A percentile compares a stretch with the other conserved stretches of the same genome.
These are phyloP conservation scores for Austroboletus niveus DNA, from an alignment of 1,284 basidiomycete species.

Conservation along the genomic window DNA sequence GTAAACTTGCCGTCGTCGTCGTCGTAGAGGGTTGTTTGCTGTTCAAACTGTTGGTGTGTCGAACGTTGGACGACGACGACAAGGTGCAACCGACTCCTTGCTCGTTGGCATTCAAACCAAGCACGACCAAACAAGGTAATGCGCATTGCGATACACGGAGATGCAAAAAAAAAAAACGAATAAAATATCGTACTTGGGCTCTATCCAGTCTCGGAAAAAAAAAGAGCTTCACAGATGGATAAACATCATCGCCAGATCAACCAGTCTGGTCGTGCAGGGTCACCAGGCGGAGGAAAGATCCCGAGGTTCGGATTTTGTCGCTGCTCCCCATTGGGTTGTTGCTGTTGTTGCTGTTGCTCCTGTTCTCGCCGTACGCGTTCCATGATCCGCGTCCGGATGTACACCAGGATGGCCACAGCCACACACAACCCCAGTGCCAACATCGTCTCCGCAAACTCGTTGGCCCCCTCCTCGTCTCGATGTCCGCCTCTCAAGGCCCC, in stretches of 20 bases:
- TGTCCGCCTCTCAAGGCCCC: constrained; percentile 56
- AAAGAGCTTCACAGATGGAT: constrained; percentile 4
- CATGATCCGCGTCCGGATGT: constrained; percentile 68
- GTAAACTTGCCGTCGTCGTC: background rate
- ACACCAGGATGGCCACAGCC: constrained; percentile 65
- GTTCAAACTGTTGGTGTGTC: background rate
- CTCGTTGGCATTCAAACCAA: constrained; percentile 13
- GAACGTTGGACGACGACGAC: background rate
- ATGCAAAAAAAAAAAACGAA: no score
- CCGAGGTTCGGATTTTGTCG: constrained; percentile 33
- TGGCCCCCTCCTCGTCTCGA: constrained; percentile 55
- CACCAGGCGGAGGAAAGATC: constrained; percentile 60
- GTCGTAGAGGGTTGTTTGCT: background rate
- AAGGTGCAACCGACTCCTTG: background rate
- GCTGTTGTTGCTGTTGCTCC: constrained; percentile 11
- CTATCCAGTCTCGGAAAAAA: background rate
- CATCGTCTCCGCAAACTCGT: constrained; percentile 74
- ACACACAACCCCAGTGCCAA: constrained; percentile 64
- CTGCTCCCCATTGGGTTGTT: constrained; percentile 16
- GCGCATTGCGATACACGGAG: no score
- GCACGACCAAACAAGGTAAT: constrained; percentile 26
- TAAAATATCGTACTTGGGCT: no score
- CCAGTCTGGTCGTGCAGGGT: constrained; percentile 67
- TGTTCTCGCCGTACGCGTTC: constrained; percentile 62
- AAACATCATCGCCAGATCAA: constrained; percentile 44